A percentile compares a stretch with the other conserved stretches of the same genome.
phyloP scores from a whole-genome alignment of 257 asterid genomes.

The Nicotiana paniculata region DNA sequence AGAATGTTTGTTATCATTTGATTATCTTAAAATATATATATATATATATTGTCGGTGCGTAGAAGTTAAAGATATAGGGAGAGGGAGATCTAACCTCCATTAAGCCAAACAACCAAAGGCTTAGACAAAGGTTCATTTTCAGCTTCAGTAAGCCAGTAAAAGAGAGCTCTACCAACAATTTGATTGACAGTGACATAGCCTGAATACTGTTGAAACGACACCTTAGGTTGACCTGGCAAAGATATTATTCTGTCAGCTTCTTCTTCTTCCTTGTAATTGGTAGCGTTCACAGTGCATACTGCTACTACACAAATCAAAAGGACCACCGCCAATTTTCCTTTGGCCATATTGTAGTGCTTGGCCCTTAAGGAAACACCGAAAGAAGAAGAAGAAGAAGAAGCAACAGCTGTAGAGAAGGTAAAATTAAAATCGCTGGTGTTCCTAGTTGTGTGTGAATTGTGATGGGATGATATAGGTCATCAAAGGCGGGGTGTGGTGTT shows the following conservation, averaged over 20 bases:
- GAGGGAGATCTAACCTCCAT: slow-evolving; percentile 56
- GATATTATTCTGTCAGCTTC: slow-evolving; percentile 59
- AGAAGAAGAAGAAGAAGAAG: neutral
- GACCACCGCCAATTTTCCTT: neutral
- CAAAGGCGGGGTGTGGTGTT: slow-evolving; percentile 1
- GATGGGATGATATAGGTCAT: neutral
- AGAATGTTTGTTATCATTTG: neutral
- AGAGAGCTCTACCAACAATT: slow-evolving; percentile 77
- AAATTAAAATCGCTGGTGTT: neutral
- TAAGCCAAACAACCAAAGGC: slow-evolving; percentile 91
- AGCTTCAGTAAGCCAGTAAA: slow-evolving; percentile 89
- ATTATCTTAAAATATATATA: too few species aligned
- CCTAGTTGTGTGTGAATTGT: slow-evolving; percentile 9
- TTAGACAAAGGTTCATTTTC: slow-evolving; percentile 32
- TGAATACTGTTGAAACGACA: slow-evolving; percentile 65
- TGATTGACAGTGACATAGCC: slow-evolving; percentile 78
- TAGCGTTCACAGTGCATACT: neutral
- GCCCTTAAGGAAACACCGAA: neutral
- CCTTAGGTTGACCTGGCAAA: slow-evolving; percentile 89
- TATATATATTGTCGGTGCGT: neutral
- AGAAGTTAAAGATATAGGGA: neutral
- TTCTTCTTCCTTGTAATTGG: slow-evolving; percentile 24
- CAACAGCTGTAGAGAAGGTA: neutral
- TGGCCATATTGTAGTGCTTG: neutral
- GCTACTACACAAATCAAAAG: slow-evolving; percentile 10